These are phyloP conservation scores for Hymenoscyphus occultus DNA, from an alignment of 2,329 filamentous ascomycete species.

Conservation along the genomic window DNA sequence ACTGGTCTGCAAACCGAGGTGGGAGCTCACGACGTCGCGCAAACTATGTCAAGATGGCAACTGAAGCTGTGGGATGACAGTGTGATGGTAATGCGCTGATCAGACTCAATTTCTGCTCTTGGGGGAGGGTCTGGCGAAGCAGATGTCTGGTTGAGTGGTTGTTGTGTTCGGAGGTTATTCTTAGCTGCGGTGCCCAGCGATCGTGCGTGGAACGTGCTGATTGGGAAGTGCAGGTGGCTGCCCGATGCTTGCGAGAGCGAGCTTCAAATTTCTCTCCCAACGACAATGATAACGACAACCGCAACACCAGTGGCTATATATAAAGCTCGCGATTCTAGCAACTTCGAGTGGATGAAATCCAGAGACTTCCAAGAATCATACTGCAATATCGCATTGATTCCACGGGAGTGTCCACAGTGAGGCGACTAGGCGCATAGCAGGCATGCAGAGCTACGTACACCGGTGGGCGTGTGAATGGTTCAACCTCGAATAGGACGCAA, in stretches of 20 bases:
- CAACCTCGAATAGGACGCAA: neutral
- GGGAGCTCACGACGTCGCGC: conserved; percentile 8
- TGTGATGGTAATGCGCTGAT: conserved; percentile 15
- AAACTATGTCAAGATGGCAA: conserved; percentile 12
- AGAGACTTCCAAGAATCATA: neutral
- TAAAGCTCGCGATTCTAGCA: neutral
- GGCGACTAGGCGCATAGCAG: neutral
- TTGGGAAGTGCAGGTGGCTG: neutral
- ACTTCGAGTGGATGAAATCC: neutral
- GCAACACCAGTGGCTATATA: no score
- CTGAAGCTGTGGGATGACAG: conserved; percentile 22
- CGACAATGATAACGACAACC: neutral
- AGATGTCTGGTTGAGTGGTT: conserved; percentile 5
- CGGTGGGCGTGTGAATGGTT: conserved; percentile 3
- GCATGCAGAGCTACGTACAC: neutral
- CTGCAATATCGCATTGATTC: neutral
- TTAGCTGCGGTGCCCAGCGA: neutral
- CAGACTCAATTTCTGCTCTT: conserved; percentile 16
- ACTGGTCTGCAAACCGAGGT: conserved; percentile 12
- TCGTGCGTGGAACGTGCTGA: neutral
- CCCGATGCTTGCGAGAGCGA: neutral
- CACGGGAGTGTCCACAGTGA: neutral
- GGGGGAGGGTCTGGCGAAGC: conserved; percentile 7
- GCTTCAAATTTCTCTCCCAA: neutral
- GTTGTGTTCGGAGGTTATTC: conserved; percentile 4